phyloP scores from a whole-genome alignment of 2,329 filamentous ascomycete genomes.

The Exophiala dermatitidis region DNA sequence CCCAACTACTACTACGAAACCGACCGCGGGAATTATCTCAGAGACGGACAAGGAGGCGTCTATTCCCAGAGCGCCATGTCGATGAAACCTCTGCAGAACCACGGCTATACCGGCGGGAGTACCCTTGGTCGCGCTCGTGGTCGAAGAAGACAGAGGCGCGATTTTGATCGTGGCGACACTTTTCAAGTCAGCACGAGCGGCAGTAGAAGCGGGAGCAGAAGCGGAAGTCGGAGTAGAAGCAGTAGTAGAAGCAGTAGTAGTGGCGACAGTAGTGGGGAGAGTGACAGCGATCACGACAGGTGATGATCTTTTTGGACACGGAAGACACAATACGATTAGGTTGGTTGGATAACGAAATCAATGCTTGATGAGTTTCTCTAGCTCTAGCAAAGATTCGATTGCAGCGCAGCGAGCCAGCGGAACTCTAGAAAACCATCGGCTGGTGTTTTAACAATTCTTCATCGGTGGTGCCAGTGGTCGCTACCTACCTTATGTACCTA shows the following conservation, averaged over 20 bases:
- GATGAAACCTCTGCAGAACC: slow-evolving; percentile 14
- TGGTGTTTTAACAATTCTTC: too few relatives aligned
- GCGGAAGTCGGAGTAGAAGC: slow-evolving; percentile 24
- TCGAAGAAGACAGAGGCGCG: slow-evolving; percentile 7
- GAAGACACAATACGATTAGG: slow-evolving; percentile 5
- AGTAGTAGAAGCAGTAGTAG: slow-evolving; percentile 1
- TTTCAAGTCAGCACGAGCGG: slow-evolving; percentile 17
- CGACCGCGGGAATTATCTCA: slow-evolving; percentile 1
- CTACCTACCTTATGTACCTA: too few relatives aligned
- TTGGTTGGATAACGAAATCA: background rate
- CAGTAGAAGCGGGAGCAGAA: slow-evolving; percentile 4
- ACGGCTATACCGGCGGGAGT: background rate
- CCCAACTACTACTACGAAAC: slow-evolving; percentile 6
- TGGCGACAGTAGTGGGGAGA: slow-evolving; percentile 9
- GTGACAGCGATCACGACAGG: slow-evolving; percentile 1
- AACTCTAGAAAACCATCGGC: too few relatives aligned
- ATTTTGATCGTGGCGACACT: slow-evolving; percentile 5
- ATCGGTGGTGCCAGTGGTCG: too few relatives aligned
- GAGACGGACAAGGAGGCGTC: background rate
- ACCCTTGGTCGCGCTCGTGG: background rate
- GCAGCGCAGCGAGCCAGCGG: too few relatives aligned
- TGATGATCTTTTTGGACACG: slow-evolving; percentile 17
- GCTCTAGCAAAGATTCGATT: too few relatives aligned
- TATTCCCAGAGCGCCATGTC: slow-evolving; percentile 22
- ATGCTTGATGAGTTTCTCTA: too few relatives aligned